phyloP scores from a whole-genome alignment of 371 early-diverging fungal genomes.

The Haplosporangium sp. region DNA sequence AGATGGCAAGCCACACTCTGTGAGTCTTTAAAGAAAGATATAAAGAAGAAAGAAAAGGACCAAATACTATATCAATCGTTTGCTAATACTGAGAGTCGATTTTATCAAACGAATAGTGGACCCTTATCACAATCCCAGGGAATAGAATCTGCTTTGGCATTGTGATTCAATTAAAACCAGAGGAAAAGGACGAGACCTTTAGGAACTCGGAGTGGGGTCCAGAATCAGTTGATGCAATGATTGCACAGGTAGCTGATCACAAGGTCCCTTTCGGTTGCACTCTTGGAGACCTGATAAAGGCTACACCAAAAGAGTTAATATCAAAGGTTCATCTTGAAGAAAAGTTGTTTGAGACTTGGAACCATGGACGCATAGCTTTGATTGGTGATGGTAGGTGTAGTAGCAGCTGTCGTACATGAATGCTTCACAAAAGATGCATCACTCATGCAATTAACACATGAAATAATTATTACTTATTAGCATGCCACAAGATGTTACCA shows the following conservation, averaged over 20 bases:
- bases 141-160: constrained; percentile 25
- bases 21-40: background rate
- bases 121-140: constrained; percentile 27
- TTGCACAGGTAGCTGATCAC: constrained; percentile 14
- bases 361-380: constrained; percentile 19
- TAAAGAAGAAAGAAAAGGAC: background rate
- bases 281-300: constrained; percentile 31
- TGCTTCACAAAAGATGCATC: background rate
- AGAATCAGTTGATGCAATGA: constrained; percentile 14
- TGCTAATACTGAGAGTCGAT: background rate
- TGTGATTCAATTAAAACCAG: constrained; percentile 14
- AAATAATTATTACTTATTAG: constrained; percentile 5
- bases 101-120: constrained; percentile 17
- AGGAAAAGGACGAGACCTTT: constrained; percentile 24
- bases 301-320: constrained; percentile 28
- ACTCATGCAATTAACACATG: background rate
- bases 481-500: constrained; percentile 42
- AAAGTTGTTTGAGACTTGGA: constrained; percentile 38
- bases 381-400: constrained; percentile 27
- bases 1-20: constrained; percentile 30
- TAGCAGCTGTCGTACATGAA: background rate
- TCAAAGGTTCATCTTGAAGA: constrained; percentile 35
- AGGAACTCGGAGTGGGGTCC: constrained; percentile 39
- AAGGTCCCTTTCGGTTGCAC: constrained; percentile 29
- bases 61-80: background rate